Evolutionary conservation across 164 flowering plant species (phyloP), one percentile per base, ranked within the genome.

Genomic region (Vitis riparia): DNA sequence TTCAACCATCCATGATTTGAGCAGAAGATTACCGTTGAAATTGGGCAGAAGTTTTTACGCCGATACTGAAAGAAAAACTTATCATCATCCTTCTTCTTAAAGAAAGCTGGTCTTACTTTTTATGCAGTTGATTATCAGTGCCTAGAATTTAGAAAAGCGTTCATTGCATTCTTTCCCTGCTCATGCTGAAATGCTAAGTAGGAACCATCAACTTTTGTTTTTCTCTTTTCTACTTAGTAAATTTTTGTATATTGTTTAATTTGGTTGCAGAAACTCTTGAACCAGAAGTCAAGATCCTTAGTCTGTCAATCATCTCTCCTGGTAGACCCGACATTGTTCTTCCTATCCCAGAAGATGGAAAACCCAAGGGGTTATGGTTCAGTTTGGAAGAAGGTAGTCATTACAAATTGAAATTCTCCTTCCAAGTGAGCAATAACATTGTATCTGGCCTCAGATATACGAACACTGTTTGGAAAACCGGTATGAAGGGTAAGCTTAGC

Each of bases 401-500:
- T 19, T 87, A 89, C 80, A 76, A 67, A 59, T 71, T 88, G 67
- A 85, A 75, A 59, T 81, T 88, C 77, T 16, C 90, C 27, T 82
- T 89, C 73, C 55, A 75, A 65, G 91, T 89, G 67, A 69, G 67
- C 77, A 87, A 85, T 59, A 87, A 89, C 85, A 84, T 89, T 53
- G 91, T 87, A 15, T 85, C 89, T 57, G 88, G 93, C 52, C 82
- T 88, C 47, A 80, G 57, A 61, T 86, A 88, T 77, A 79, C 85
- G 68, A 86, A 83, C 73, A 82, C 86, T 32, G 87, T 88, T 56
- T 88, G 92, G 92, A 88, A 88, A 78, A 79, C 89, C 58, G 89
- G 87, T 52, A 59, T 86, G 57, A 83, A 82, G 61, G 90, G 92
- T 86, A 82, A 23, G 27, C 27, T 23, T 23, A 75, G 73, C 53